These are phyloP conservation scores for Hypocrella siamensis DNA, from an alignment of 2,329 filamentous ascomycete species.

Conservation along the genomic window DNA sequence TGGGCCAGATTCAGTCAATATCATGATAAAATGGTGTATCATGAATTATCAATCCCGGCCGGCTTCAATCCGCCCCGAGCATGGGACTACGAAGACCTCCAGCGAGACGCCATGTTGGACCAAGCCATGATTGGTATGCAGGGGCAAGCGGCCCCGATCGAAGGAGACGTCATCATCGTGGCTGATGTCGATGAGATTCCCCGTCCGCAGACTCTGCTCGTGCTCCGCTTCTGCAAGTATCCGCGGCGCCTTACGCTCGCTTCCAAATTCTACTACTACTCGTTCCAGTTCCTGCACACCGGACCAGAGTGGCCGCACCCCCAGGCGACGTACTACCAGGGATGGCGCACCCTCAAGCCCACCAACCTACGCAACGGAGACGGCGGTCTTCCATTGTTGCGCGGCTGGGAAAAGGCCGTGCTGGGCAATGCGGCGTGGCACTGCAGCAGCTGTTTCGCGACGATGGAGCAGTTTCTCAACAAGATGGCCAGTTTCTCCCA, in stretches of 20 bases:
- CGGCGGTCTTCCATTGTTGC: slow-evolving; percentile 20
- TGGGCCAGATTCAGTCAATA: slow-evolving; percentile 35
- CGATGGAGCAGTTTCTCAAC: slow-evolving; percentile 34
- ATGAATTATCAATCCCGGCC: slow-evolving; percentile 30
- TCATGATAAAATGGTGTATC: slow-evolving; percentile 45
- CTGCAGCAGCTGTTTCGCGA: slow-evolving; percentile 45
- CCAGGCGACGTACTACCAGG: slow-evolving; percentile 39
- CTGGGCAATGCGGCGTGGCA: slow-evolving; percentile 42
- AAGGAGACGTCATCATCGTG: slow-evolving; percentile 41
- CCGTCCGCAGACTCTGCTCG: slow-evolving; percentile 29
- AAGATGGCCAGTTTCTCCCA: slow-evolving; percentile 44
- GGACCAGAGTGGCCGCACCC: slow-evolving; percentile 36
- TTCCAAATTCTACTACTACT: slow-evolving; percentile 41
- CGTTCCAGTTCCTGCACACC: slow-evolving; percentile 32
- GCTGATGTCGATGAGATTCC: slow-evolving; percentile 47
- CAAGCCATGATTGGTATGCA: slow-evolving; percentile 36
- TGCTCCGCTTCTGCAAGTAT: slow-evolving; percentile 34
- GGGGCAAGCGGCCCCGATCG: slow-evolving; percentile 22
- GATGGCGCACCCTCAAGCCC: slow-evolving; percentile 31
- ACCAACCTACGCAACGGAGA: slow-evolving; percentile 35
- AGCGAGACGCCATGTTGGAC: slow-evolving; percentile 40
- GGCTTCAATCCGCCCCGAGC: slow-evolving; percentile 19
- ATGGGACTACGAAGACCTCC: slow-evolving; percentile 36
- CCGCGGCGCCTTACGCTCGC: slow-evolving; percentile 35
- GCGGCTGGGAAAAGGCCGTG: slow-evolving; percentile 25